These are phyloP conservation scores for Discostella stelligeroides DNA, from an alignment of 108 stramenopile species.

Conservation along the genomic window DNA sequence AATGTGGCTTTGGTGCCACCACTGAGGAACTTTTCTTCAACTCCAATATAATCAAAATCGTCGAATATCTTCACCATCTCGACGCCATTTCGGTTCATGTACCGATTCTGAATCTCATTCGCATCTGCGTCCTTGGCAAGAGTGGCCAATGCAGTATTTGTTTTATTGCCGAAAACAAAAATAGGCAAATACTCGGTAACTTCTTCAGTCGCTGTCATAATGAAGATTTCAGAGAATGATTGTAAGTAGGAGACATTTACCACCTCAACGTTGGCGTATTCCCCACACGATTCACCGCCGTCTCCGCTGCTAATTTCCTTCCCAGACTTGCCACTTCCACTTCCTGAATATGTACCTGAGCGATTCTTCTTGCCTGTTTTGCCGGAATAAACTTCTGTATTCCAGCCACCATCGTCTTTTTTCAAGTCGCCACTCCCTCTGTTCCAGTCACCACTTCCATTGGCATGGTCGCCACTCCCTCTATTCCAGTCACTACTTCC, in stretches of 20 bases:
- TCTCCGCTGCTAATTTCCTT: neutral
- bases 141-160: constrained; percentile 17
- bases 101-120: constrained; percentile 16
- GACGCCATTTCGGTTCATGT: constrained; percentile 21
- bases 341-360: neutral
- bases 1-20: constrained; percentile 22
- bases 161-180: constrained; percentile 18
- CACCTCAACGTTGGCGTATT: constrained; percentile 17
- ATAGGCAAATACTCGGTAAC: constrained; percentile 31
- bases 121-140: constrained; percentile 25
- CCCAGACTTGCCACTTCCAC: constrained; percentile 12
- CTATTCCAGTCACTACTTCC: neutral
- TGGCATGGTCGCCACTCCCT: too few species aligned
- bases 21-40: constrained; percentile 6
- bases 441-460: neutral
- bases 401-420: neutral
- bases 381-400: neutral
- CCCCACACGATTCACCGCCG: constrained; percentile 1
- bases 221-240: constrained; percentile 37
- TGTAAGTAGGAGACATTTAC: constrained; percentile 36
- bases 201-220: constrained; percentile 20
- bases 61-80: constrained; percentile 15
- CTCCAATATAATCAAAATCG: neutral
- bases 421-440: neutral
- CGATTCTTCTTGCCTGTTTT: neutral